phyloP scores from a whole-genome alignment of 805 yeast species.

The Citeromyces nyonsensis region DNA sequence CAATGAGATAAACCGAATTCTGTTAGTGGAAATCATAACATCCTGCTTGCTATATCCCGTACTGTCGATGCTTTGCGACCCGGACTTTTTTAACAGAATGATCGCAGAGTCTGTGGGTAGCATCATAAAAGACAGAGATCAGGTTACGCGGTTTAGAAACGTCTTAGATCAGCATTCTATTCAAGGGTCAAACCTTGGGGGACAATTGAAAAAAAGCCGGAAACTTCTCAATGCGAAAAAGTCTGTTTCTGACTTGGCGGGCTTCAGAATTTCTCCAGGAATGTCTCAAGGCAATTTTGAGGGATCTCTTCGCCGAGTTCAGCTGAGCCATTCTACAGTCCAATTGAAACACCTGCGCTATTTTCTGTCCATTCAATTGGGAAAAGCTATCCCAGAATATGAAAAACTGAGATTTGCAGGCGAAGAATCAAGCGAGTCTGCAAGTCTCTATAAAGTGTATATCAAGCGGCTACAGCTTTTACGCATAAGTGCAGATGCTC shows the following conservation, averaged over 20 bases:
- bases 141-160: slow-evolving; percentile 56
- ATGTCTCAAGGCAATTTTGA: no score
- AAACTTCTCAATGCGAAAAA: no score
- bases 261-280: no score
- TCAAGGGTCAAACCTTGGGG: no score
- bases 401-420: slow-evolving; percentile 10
- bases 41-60: slow-evolving; percentile 40
- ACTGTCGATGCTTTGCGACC: slow-evolving; percentile 37
- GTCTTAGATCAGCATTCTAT: slow-evolving; percentile 54
- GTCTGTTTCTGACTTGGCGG: no score
- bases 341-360: slow-evolving; percentile 30
- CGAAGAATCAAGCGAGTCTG: slow-evolving; percentile 2
- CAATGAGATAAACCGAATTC: no score
- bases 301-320: no score
- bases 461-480: slow-evolving; percentile 8
- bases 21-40: slow-evolving; percentile 51
- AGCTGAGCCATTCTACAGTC: slow-evolving; percentile 17
- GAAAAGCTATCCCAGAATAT: no score
- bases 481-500: slow-evolving; percentile 8
- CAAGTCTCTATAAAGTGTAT: slow-evolving; percentile 6
- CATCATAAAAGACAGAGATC: slow-evolving; percentile 55
- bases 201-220: no score
- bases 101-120: slow-evolving; percentile 45
- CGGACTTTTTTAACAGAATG: slow-evolving; percentile 63
- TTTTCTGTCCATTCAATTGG: slow-evolving; percentile 28